Percentiles rank a stretch among this genome's conserved stretches.
These are phyloP conservation scores for Hygrophorus russula DNA, from an alignment of 768 basidiomycete species.

Conservation along the genomic window DNA sequence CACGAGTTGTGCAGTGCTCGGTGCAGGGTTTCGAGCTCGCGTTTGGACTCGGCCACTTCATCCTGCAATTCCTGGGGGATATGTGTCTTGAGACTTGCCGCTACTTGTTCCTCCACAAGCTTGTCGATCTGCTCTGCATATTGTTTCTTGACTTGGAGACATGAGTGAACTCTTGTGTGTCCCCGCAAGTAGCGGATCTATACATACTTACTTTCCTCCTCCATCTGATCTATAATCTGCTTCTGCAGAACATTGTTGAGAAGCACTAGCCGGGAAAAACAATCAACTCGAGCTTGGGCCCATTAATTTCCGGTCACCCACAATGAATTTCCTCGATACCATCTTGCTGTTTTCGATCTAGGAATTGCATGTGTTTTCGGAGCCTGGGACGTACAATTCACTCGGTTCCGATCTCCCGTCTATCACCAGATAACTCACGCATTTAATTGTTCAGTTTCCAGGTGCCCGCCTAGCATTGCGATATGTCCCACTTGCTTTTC, in stretches of 20 bases:
- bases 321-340: conserved; percentile 40
- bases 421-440: conserved; percentile 21
- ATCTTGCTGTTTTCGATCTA: conserved; percentile 31
- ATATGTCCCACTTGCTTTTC: conserved; percentile 33
- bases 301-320: conserved; percentile 11
- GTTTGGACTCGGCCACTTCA: conserved; percentile 32
- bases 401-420: neutral
- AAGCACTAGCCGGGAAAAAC: conserved; percentile 24
- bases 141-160: conserved; percentile 31
- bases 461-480: conserved; percentile 26
- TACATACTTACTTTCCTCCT: conserved; percentile 27
- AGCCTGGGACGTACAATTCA: conserved; percentile 21
- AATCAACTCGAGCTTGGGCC: neutral
- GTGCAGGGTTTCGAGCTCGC: conserved; percentile 34
- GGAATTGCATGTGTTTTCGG: conserved; percentile 28
- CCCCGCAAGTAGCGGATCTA: neutral
- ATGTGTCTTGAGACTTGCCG: conserved; percentile 30
- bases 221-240: conserved; percentile 32
- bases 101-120: conserved; percentile 40
- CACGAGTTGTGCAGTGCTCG: conserved; percentile 47
- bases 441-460: conserved; percentile 28
- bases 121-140: conserved; percentile 37
- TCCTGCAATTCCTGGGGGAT: conserved; percentile 39
- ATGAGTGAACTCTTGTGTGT: conserved; percentile 1
- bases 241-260: conserved; percentile 33